Percentiles rank a stretch among this genome's conserved stretches.
Conservation (phyloP, 1,284 basidiomycete species). For the Mycosarcoma maydis region DNA sequence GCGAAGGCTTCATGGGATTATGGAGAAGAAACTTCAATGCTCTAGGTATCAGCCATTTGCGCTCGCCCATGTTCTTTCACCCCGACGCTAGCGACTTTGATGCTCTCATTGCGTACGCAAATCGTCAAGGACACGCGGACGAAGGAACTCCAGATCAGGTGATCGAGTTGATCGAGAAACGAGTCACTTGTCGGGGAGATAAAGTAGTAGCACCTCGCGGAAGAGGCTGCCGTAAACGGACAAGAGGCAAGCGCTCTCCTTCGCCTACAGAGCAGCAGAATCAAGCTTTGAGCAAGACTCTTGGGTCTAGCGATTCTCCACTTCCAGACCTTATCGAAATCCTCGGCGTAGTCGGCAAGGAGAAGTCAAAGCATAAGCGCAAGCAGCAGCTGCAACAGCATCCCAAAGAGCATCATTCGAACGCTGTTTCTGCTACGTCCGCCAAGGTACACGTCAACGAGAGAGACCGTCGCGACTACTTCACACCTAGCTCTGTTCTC, state of each 20-base stretch:
- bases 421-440: constrained; percentile 1
- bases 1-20: constrained; percentile 53
- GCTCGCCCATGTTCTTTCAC: constrained; percentile 69
- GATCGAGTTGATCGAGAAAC: constrained; percentile 21
- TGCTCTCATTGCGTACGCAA: constrained; percentile 63
- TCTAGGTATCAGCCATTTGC: constrained; percentile 59
- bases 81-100: constrained; percentile 65
- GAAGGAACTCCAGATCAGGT: constrained; percentile 33
- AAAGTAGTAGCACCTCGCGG: neutral
- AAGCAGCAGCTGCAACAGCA: constrained; percentile 52
- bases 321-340: constrained; percentile 64
- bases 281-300: neutral
- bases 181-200: constrained; percentile 2
- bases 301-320: neutral
- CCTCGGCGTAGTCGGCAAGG: constrained; percentile 66
- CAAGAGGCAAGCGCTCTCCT: constrained; percentile 1
- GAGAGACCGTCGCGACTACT: constrained; percentile 66
- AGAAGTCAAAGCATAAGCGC: constrained; percentile 66
- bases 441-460: constrained; percentile 63
- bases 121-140: constrained; percentile 28
- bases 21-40: constrained; percentile 52
- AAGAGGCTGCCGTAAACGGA: constrained; percentile 2
- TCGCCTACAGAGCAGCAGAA: neutral
- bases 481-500: constrained; percentile 60
- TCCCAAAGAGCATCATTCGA: constrained; percentile 7